Evolutionary conservation across 2,329 filamentous ascomycete species (phyloP), one percentile per base, ranked within the genome.

Genomic region (Beauveria varroae): DNA sequence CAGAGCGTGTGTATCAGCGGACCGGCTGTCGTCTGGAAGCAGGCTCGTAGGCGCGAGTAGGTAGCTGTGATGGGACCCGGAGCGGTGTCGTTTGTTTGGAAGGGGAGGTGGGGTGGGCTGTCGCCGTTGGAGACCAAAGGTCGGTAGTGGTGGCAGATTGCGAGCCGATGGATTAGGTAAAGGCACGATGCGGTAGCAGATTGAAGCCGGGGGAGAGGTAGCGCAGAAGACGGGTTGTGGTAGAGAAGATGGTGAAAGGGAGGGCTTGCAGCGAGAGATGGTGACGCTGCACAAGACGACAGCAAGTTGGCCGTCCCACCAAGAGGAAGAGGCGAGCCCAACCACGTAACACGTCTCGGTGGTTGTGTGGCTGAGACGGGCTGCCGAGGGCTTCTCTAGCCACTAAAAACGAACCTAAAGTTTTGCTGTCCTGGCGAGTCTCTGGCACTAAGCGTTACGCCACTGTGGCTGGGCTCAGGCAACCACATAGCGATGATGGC

Each of bases 81-180:
- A 60, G 58, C 58, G 58, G 58, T 60, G 58, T 60, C 58, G 58
- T 46, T 54, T 60, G 58, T 54, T 60, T 60, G 16, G 58, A 54
- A 60, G 51, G 58, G 50, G 58, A 49, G 51, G 58, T 54, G 51
- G 58, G 41, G 28, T 60, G 50, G 58, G 50, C 51, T 54, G 41
- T 43, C 58, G 58, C 20, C 58, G 58, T 44, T 22, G 14, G 51
- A 30, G 58, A 37, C 49, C 26, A 22, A 30, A 46, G 28, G 51
- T 47, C 41, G 58, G 41, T 18, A 22, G 50, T 54, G 18, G 50
- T 40, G 14, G 50, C n/a, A 37, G 14, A 43, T 47, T 20, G 30
- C 44, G 43, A 20, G 8, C 20, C 16, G 37, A 30, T 10, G 30
- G 30, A 50, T 34, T 10, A 41, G 24, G 28, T 37, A 41, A 30